phyloP scores from a whole-genome alignment of 257 asterid genomes.

The Solanum chmielewskii region DNA sequence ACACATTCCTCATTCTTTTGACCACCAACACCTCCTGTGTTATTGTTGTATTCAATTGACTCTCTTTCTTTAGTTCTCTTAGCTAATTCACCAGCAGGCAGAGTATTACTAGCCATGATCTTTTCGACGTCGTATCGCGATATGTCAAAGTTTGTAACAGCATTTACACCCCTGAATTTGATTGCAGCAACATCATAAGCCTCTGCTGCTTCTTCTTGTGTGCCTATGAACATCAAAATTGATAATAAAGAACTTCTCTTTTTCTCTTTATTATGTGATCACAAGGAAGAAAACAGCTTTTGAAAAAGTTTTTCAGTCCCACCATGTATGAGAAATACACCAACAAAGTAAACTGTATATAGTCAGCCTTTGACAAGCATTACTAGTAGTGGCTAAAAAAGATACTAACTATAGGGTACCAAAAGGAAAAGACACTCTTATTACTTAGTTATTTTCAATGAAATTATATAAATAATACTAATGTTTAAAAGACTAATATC shows the following conservation, averaged over 20 bases:
- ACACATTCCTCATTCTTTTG: not conserved
- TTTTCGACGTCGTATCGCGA: slow-evolving; percentile 32
- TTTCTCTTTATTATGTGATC: slow-evolving; percentile 5
- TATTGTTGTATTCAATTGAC: not conserved
- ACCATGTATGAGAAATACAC: slow-evolving; percentile 1
- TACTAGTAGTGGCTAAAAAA: slow-evolving; percentile 4
- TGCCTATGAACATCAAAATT: slow-evolving; percentile 10
- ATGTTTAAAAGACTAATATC: not conserved
- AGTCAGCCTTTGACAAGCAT: slow-evolving; percentile 18
- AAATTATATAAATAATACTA: not conserved
- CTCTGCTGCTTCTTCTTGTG: slow-evolving; percentile 50
- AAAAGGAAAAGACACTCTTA: not conserved
- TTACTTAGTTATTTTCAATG: not conserved
- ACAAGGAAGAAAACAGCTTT: slow-evolving; percentile 11
- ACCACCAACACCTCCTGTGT: not conserved
- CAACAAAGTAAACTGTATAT: not conserved
- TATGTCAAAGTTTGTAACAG: slow-evolving; percentile 38
- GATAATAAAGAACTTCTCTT: not conserved
- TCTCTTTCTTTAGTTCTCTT: slow-evolving; percentile 29
- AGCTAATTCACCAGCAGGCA: slow-evolving; percentile 23
- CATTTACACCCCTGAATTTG: slow-evolving; percentile 36
- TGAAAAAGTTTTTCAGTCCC: slow-evolving; percentile 4
- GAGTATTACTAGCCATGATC: slow-evolving; percentile 35
- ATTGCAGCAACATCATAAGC: slow-evolving; percentile 49
- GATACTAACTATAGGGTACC: slow-evolving; percentile 1